These are phyloP conservation scores for Pseudogymnoascus verrucosus DNA, from an alignment of 2,329 filamentous ascomycete genomes.

Conservation along the genomic window DNA sequence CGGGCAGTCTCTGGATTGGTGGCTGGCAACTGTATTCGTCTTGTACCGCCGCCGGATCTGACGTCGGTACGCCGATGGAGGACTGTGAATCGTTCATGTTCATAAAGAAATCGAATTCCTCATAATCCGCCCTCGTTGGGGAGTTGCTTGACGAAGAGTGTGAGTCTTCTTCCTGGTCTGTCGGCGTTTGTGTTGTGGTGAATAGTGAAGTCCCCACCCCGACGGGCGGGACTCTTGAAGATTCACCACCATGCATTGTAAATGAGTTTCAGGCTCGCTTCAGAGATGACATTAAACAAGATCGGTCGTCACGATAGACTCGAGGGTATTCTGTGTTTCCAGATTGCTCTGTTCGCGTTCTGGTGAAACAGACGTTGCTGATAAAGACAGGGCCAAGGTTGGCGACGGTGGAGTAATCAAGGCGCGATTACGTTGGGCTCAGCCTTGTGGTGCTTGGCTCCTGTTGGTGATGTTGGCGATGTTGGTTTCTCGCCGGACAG, in stretches of 20 bases:
- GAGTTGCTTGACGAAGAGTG: constrained; percentile 57
- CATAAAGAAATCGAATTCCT: constrained; percentile 90
- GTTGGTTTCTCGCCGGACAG: constrained; percentile 1
- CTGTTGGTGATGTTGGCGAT: constrained; percentile 1
- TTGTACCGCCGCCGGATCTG: constrained; percentile 64
- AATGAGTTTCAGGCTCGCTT: not conserved
- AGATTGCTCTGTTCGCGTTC: not conserved
- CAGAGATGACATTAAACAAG: constrained; percentile 4
- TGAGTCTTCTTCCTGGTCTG: constrained; percentile 26
- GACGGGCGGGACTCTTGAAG: not conserved
- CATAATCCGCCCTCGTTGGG: constrained; percentile 68
- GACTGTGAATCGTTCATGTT: constrained; percentile 87
- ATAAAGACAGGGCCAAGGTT: not conserved
- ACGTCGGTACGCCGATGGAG: constrained; percentile 72
- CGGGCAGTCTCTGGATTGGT: constrained; percentile 79
- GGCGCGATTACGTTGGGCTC: constrained; percentile 7
- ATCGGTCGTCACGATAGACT: not conserved
- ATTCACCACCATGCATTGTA: not conserved
- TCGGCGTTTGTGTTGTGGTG: not conserved
- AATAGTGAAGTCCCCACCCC: not conserved
- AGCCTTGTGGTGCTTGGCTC: constrained; percentile 3
- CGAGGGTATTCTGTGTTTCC: not conserved
- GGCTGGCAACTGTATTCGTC: constrained; percentile 57
- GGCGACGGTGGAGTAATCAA: constrained; percentile 4
- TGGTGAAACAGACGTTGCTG: not conserved